Evolutionary conservation across 495 filamentous ascomycete genomes (phyloP).

Genomic region (Podospora pseudocomata): DNA sequence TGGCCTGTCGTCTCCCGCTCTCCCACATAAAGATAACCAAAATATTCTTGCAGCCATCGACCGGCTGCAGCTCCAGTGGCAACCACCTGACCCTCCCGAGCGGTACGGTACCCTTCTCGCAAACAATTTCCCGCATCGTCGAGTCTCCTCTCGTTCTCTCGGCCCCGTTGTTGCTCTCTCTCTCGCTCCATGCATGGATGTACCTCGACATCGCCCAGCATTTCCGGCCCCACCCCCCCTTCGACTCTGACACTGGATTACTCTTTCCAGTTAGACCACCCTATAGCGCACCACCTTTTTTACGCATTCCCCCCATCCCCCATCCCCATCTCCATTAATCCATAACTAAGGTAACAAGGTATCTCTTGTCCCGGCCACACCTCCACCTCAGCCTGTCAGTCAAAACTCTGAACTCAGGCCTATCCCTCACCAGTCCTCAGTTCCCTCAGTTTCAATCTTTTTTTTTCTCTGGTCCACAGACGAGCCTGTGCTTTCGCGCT

Average conservation of each 20-base stretch:
- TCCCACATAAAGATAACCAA: background rate
- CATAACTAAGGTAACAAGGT: background rate
- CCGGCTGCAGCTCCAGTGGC: background rate
- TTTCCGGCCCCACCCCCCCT: background rate
- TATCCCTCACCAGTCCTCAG: background rate
- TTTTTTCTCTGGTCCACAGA: slow-evolving; percentile 4
- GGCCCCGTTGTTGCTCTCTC: slow-evolving; percentile 11
- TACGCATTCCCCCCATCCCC: background rate
- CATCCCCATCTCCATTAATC: background rate
- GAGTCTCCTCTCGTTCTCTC: slow-evolving; percentile 14
- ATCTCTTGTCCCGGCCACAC: background rate
- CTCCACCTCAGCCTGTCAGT: slow-evolving; percentile 1
- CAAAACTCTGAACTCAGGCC: slow-evolving; percentile 5
- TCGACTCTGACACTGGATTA: background rate
- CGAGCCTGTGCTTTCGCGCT: slow-evolving; percentile 4
- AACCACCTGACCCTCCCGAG: background rate
- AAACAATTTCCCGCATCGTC: slow-evolving; percentile 1
- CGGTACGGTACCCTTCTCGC: background rate
- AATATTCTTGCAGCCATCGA: background rate
- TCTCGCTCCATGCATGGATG: slow-evolving; percentile 1
- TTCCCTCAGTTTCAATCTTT: background rate
- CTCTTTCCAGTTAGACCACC: background rate
- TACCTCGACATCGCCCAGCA: slow-evolving; percentile 4
- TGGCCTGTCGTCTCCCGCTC: background rate
- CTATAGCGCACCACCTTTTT: slow-evolving; percentile 3